A percentile compares a stretch with the other conserved stretches of the same genome.
Evolutionary conservation across 768 basidiomycete genomes (phyloP).

Genomic region (Termitomyces sp.): DNA sequence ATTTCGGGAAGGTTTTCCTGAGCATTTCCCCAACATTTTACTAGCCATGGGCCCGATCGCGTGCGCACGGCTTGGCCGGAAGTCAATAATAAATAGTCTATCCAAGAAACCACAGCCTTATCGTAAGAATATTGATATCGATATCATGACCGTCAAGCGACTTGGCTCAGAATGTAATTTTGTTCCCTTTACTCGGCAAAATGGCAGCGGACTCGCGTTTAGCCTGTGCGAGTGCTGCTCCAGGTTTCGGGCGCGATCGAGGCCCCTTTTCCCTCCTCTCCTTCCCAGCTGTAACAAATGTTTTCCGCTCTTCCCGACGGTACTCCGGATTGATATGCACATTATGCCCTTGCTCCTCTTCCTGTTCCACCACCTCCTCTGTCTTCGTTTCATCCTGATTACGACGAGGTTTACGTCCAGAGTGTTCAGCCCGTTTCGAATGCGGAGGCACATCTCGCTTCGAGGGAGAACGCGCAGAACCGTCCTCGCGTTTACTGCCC

Average conservation of each 20-base stretch:
- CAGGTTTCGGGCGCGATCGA: slow-evolving; percentile 59
- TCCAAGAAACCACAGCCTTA: neutral
- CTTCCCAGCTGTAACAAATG: neutral
- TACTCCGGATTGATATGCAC: slow-evolving; percentile 1
- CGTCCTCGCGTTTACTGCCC: slow-evolving; percentile 17
- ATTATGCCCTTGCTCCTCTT: neutral
- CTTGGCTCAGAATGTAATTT: slow-evolving; percentile 55
- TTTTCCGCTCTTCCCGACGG: slow-evolving; percentile 10
- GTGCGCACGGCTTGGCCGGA: too few relatives aligned
- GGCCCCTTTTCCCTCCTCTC: slow-evolving; percentile 26
- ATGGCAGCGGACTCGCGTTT: slow-evolving; percentile 75
- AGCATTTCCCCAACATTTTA: too few relatives aligned
- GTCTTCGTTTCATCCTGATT: neutral
- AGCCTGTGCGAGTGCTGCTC: slow-evolving; percentile 75
- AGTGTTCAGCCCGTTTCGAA: slow-evolving; percentile 8
- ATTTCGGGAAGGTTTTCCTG: too few relatives aligned
- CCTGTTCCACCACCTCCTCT: neutral
- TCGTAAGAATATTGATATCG: neutral
- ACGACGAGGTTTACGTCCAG: slow-evolving; percentile 4
- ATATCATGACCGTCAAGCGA: too few relatives aligned
- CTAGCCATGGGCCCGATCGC: too few relatives aligned
- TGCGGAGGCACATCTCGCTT: slow-evolving; percentile 8
- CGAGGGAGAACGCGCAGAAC: neutral
- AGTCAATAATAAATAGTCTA: neutral
- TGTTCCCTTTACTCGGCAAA: slow-evolving; percentile 61